phyloP scores from a whole-genome alignment of 192 early-diverging fungal species.

The Martensiomyces pterosporus region DNA sequence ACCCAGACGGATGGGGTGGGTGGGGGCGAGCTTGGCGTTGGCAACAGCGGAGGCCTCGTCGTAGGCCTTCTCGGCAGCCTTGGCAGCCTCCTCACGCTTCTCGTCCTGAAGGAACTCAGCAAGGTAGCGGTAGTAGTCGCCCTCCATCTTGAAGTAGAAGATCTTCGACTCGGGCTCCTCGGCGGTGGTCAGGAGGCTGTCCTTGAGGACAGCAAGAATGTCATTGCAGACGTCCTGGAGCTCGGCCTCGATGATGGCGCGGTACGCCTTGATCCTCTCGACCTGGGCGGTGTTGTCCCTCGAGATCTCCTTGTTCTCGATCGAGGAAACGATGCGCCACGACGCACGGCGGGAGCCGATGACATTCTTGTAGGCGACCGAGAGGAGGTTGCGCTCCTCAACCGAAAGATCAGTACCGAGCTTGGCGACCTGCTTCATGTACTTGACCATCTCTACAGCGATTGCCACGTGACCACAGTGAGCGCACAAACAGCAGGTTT shows the following conservation, averaged over 20 bases:
- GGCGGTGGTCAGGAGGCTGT: constrained; percentile 87
- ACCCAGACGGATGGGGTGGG: constrained; percentile 98
- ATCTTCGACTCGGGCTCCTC: constrained; percentile 97
- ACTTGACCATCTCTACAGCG: constrained; percentile 72
- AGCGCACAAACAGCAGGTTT: no score
- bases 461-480: constrained; percentile 40
- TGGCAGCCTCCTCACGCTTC: constrained; percentile 76
- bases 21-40: constrained; percentile 88
- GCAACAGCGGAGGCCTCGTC: constrained; percentile 94
- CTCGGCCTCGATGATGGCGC: constrained; percentile 91
- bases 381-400: constrained; percentile 97
- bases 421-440: constrained; percentile 86
- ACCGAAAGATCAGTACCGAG: constrained; percentile 89
- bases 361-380: constrained; percentile 99
- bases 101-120: constrained; percentile 94
- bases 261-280: constrained; percentile 90
- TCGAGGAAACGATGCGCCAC: constrained; percentile 98
- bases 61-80: constrained; percentile 88
- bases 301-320: constrained; percentile 97
- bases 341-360: constrained; percentile 98
- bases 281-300: constrained; percentile 91
- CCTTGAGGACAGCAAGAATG: constrained; percentile 85
- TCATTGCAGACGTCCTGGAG: constrained; percentile 94
- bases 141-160: constrained; percentile 99
- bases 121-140: constrained; percentile 98